These are phyloP conservation scores for Lophium mytilinum DNA, from an alignment of 495 filamentous ascomycete genomes.

Conservation along the genomic window DNA sequence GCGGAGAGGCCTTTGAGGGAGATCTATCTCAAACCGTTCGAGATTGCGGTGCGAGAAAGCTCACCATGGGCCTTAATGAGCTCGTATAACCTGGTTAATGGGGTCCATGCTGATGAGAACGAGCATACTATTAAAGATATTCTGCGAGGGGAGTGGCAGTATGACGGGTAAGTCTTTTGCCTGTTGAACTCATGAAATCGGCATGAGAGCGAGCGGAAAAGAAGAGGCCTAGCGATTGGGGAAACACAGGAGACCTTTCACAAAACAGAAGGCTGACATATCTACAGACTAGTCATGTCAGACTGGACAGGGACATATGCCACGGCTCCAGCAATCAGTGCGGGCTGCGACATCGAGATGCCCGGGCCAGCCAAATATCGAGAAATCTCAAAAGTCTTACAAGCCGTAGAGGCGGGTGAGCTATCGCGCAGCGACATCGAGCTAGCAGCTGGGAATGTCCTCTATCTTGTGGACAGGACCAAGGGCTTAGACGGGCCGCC, in stretches of 20 bases:
- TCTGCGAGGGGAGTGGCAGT: conserved; percentile 63
- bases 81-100: conserved; percentile 69
- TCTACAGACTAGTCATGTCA: conserved; percentile 21
- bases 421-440: conserved; percentile 21
- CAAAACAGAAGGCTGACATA: conserved; percentile 17
- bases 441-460: conserved; percentile 29
- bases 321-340: conserved; percentile 16
- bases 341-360: conserved; percentile 28
- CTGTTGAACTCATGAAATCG: background rate
- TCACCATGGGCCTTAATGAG: conserved; percentile 64
- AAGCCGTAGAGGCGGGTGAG: conserved; percentile 20
- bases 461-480: conserved; percentile 25
- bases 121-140: conserved; percentile 53
- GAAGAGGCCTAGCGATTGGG: conserved; percentile 56
- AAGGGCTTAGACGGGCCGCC: conserved; percentile 18
- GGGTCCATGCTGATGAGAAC: conserved; percentile 60
- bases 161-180: conserved; percentile 41
- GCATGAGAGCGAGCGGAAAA: background rate
- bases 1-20: conserved; percentile 60
- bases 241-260: background rate
- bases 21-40: conserved; percentile 69
- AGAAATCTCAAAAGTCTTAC: conserved; percentile 13
- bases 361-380: conserved; percentile 22
- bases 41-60: conserved; percentile 58
- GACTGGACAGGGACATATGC: conserved; percentile 30